Evolutionary conservation across 2,329 filamentous ascomycete species (phyloP).

Genomic region (Rosellinia necatrix): DNA sequence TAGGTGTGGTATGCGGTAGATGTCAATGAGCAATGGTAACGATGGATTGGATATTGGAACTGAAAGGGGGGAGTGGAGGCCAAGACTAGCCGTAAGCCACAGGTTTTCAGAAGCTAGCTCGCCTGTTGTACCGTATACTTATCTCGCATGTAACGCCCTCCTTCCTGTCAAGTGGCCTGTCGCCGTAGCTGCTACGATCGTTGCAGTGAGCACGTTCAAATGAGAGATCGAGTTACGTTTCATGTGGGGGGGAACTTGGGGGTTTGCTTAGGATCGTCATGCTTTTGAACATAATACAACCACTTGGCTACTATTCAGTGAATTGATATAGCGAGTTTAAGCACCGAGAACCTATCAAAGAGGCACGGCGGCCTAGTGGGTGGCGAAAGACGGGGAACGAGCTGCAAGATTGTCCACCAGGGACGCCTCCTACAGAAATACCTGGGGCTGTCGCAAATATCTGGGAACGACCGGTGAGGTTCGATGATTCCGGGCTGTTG

Average conservation of each 20-base stretch:
- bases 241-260: not conserved
- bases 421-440: slow-evolving; percentile 15
- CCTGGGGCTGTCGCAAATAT: not conserved
- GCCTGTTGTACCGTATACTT: slow-evolving; percentile 7
- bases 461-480: slow-evolving; percentile 20
- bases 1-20: not conserved
- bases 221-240: not conserved
- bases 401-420: slow-evolving; percentile 15
- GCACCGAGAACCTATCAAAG: not conserved
- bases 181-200: not conserved
- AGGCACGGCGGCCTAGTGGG: not conserved
- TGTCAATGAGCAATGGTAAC: not conserved
- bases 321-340: not conserved
- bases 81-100: slow-evolving; percentile 23
- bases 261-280: not conserved
- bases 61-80: slow-evolving; percentile 8
- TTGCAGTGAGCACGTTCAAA: not conserved
- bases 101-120: slow-evolving; percentile 13
- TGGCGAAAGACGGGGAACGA: not conserved
- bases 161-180: slow-evolving; percentile 10
- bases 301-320: not conserved
- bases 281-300: not conserved
- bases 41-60: slow-evolving; percentile 4
- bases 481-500: slow-evolving; percentile 4
- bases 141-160: not conserved